Evolutionary conservation across 1,139 yeast species (phyloP).

Genomic region (Wickerhamomyces sp.): DNA sequence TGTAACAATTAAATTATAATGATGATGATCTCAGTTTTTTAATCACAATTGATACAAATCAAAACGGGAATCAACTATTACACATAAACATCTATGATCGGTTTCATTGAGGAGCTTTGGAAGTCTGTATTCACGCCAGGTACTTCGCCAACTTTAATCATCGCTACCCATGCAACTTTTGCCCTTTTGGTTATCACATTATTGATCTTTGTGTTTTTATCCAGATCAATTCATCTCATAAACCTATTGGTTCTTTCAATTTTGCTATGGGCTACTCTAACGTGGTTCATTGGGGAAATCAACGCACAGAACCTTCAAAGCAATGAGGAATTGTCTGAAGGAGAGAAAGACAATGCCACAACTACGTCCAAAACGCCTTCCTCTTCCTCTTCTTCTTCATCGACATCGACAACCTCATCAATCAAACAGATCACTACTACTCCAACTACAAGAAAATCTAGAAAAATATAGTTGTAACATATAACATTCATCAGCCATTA

Average conservation of each 20-base stretch:
- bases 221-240: slow-evolving; percentile 72
- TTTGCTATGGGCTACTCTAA: slow-evolving; percentile 70
- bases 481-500: background rate
- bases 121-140: slow-evolving; percentile 93
- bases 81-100: slow-evolving; percentile 9
- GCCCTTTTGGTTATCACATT: slow-evolving; percentile 50
- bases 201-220: slow-evolving; percentile 52
- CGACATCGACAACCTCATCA: slow-evolving; percentile 4
- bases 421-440: background rate
- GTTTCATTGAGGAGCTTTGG: slow-evolving; percentile 72
- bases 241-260: slow-evolving; percentile 67
- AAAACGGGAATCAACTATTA: too few relatives aligned
- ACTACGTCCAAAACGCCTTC: slow-evolving; percentile 7
- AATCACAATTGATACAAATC: background rate
- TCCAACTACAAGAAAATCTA: slow-evolving; percentile 9
- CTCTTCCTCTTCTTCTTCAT: slow-evolving; percentile 5
- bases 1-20: too few relatives aligned
- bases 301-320: slow-evolving; percentile 42
- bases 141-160: slow-evolving; percentile 76
- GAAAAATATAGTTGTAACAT: slow-evolving; percentile 10
- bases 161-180: slow-evolving; percentile 76
- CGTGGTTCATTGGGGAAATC: slow-evolving; percentile 84
- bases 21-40: too few relatives aligned
- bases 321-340: slow-evolving; percentile 24
- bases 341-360: slow-evolving; percentile 4